A percentile compares a stretch with the other conserved stretches of the same genome.
Conservation (phyloP, 345 rosid species). For the Eucalyptus dawsonii region DNA sequence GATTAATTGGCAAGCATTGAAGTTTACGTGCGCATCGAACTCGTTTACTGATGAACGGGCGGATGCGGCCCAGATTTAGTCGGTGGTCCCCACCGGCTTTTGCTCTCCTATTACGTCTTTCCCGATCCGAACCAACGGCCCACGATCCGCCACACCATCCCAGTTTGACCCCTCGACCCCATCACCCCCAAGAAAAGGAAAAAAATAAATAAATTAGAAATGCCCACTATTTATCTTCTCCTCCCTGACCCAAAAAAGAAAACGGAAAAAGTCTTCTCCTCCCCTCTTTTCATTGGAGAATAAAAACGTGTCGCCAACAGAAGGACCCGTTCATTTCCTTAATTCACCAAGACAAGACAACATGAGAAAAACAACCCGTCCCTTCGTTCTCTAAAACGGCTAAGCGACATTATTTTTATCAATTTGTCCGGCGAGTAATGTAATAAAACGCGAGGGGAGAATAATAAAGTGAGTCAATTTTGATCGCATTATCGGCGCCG, state of each 20-base stretch:
- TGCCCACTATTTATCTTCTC: neutral
- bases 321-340: neutral
- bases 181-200: neutral
- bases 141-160: neutral
- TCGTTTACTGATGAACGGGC: neutral
- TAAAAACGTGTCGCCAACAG: neutral
- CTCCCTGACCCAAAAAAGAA: neutral
- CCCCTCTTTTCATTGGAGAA: neutral
- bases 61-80: neutral
- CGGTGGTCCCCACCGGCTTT: neutral
- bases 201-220: neutral
- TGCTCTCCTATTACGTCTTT: neutral
- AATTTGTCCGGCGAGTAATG: neutral
- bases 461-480: too few species aligned
- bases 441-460: too few species aligned
- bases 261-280: neutral
- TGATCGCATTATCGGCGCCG: neutral
- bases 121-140: neutral
- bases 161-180: neutral
- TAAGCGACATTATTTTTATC: neutral
- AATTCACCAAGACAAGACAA: neutral
- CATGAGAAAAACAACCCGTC: neutral
- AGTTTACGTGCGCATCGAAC: neutral
- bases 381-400: neutral
- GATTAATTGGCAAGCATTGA: neutral